phyloP scores from a whole-genome alignment of 257 asterid genomes.

The Echium plantagineum region DNA sequence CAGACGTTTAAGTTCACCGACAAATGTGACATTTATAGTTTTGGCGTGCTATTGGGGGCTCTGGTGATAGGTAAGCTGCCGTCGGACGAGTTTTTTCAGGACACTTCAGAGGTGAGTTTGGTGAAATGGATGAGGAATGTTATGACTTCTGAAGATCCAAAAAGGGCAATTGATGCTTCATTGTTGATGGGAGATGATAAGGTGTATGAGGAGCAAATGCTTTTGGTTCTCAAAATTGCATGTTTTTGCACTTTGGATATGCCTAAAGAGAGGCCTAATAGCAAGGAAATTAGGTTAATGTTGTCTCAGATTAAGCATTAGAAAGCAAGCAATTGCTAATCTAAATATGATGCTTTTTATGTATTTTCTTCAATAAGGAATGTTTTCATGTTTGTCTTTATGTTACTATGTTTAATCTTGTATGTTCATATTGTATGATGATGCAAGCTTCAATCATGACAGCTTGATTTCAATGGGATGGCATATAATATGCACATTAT shows the following conservation, averaged over 20 bases:
- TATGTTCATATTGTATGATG: too few species aligned
- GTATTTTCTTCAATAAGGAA: neutral
- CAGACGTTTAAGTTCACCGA: constrained; percentile 75
- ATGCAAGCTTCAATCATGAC: too few species aligned
- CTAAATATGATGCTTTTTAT: neutral
- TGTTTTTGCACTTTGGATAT: constrained; percentile 69
- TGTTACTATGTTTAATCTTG: neutral
- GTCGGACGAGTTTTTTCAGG: constrained; percentile 63
- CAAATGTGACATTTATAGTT: constrained; percentile 78
- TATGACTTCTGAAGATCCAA: constrained; percentile 67
- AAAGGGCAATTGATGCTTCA: constrained; percentile 47
- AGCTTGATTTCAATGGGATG: too few species aligned
- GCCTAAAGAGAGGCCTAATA: constrained; percentile 81
- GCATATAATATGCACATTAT: too few species aligned
- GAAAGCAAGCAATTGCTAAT: neutral
- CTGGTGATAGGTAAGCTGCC: constrained; percentile 68
- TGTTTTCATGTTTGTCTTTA: neutral
- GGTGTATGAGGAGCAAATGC: constrained; percentile 77
- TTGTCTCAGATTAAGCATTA: constrained; percentile 54
- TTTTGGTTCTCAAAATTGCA: constrained; percentile 78
- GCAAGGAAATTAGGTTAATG: constrained; percentile 68
- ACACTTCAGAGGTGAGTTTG: constrained; percentile 50
- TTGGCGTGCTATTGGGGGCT: constrained; percentile 56
- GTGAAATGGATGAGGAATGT: constrained; percentile 88
- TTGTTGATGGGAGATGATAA: constrained; percentile 28